phyloP scores from a whole-genome alignment of 2,329 filamentous ascomycete species.

The Cladosporium sphaerospermum region DNA sequence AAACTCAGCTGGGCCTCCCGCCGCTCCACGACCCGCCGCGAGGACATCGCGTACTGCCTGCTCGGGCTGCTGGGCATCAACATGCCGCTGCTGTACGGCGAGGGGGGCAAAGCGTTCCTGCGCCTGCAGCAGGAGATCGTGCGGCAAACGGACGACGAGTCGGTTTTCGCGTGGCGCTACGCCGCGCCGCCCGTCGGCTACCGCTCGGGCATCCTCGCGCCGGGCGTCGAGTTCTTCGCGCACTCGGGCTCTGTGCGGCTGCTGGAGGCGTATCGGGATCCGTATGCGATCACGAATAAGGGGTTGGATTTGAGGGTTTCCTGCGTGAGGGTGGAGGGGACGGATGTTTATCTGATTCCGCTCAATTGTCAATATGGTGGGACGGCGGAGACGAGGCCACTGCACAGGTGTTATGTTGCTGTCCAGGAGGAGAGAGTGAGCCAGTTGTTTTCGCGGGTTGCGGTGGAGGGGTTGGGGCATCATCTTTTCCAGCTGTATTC shows the following conservation, averaged over 20 bases:
- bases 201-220: neutral
- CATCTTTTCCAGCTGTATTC: too few relatives aligned
- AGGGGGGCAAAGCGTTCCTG: constrained; percentile 4
- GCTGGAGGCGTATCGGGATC: neutral
- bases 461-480: too few relatives aligned
- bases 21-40: constrained; percentile 16
- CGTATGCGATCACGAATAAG: neutral
- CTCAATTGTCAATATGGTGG: neutral
- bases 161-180: constrained; percentile 10
- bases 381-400: too few relatives aligned
- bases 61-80: constrained; percentile 39
- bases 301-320: neutral
- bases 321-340: neutral
- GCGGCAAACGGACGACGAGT: constrained; percentile 11
- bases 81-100: constrained; percentile 40
- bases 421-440: too few relatives aligned
- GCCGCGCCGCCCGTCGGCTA: neutral
- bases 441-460: too few relatives aligned
- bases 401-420: too few relatives aligned
- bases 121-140: constrained; percentile 11
- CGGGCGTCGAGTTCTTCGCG: neutral
- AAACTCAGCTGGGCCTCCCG: constrained; percentile 11
- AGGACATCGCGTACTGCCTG: constrained; percentile 41
- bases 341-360: neutral
- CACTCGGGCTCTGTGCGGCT: neutral